phyloP scores from a whole-genome alignment of 2,329 filamentous ascomycete species.

The Cladosporium sp. region DNA sequence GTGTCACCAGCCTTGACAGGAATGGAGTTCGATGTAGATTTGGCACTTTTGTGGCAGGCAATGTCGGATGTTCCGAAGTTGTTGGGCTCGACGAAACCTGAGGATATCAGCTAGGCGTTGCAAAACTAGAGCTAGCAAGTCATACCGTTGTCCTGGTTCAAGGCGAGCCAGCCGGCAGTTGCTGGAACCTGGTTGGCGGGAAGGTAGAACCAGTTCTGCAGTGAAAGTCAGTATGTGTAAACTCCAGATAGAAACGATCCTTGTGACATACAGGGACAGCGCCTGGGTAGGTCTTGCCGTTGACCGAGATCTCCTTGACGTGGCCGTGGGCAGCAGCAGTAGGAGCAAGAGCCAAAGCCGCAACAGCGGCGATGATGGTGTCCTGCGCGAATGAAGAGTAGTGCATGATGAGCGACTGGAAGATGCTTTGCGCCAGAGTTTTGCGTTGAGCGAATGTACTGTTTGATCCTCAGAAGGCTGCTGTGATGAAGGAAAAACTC shows the following conservation, averaged over 20 bases:
- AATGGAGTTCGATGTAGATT: conserved; percentile 51
- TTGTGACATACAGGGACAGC: not conserved
- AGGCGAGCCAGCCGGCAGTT: conserved; percentile 15
- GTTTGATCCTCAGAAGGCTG: not conserved
- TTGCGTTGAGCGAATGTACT: conserved; percentile 11
- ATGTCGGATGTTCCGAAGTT: conserved; percentile 31
- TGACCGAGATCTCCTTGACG: conserved; percentile 44
- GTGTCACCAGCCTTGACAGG: conserved; percentile 60
- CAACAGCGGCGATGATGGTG: conserved; percentile 9
- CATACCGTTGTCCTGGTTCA: conserved; percentile 39
- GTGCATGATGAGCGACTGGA: conserved; percentile 10
- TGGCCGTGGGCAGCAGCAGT: conserved; percentile 46
- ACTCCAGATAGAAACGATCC: not conserved
- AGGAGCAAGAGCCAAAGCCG: conserved; percentile 14
- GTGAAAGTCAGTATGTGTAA: not conserved
- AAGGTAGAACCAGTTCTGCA: conserved; percentile 14
- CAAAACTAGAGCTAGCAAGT: not conserved
- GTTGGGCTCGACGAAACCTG: conserved; percentile 30
- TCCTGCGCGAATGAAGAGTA: conserved; percentile 18
- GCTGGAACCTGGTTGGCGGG: not conserved
- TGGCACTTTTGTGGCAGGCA: conserved; percentile 54
- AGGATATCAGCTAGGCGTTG: not conserved
- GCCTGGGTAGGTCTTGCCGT: conserved; percentile 44
- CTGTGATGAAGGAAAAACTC: not conserved
- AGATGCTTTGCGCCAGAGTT: conserved; percentile 3